Evolutionary conservation across 2,329 filamentous ascomycete species (phyloP).

Genomic region (Escovopsis sp.): DNA sequence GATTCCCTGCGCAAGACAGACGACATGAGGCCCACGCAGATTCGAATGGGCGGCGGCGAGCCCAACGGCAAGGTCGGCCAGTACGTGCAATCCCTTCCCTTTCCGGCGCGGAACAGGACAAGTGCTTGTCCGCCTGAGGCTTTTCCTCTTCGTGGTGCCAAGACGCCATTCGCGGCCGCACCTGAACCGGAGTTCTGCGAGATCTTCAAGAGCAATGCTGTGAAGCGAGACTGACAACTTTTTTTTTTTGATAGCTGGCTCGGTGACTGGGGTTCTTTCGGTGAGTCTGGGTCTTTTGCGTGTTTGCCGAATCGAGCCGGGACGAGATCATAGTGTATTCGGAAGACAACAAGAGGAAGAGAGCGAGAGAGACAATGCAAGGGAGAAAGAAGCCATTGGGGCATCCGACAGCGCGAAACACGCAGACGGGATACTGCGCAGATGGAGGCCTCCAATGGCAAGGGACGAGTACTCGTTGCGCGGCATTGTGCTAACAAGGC

Average conservation of each 20-base stretch:
- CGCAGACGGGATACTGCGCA: neutral
- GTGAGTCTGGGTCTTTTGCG: slow-evolving; percentile 35
- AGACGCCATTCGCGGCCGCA: slow-evolving; percentile 3
- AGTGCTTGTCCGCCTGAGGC: slow-evolving; percentile 14
- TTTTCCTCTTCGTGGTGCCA: slow-evolving; percentile 14
- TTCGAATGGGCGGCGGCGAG: slow-evolving; percentile 19
- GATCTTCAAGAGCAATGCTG: too few species aligned
- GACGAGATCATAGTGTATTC: slow-evolving; percentile 7
- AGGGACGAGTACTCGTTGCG: neutral
- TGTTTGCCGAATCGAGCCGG: slow-evolving; percentile 9
- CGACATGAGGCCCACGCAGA: slow-evolving; percentile 29
- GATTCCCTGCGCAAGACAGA: slow-evolving; percentile 3
- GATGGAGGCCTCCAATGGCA: neutral
- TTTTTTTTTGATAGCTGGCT: slow-evolving; percentile 45
- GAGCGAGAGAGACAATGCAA: neutral
- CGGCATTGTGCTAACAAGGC: slow-evolving; percentile 1
- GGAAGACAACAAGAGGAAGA: neutral
- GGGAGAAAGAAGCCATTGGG: neutral
- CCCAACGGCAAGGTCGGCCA: slow-evolving; percentile 19
- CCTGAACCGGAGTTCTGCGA: slow-evolving; percentile 7
- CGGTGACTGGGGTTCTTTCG: slow-evolving; percentile 60
- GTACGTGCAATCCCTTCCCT: slow-evolving; percentile 14
- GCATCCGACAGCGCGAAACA: too few species aligned
- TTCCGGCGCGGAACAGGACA: neutral
- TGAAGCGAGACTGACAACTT: neutral